Base-by-base conservation (phyloP, 164 flowering plant species). In the Nymphaea thermarum region DNA sequence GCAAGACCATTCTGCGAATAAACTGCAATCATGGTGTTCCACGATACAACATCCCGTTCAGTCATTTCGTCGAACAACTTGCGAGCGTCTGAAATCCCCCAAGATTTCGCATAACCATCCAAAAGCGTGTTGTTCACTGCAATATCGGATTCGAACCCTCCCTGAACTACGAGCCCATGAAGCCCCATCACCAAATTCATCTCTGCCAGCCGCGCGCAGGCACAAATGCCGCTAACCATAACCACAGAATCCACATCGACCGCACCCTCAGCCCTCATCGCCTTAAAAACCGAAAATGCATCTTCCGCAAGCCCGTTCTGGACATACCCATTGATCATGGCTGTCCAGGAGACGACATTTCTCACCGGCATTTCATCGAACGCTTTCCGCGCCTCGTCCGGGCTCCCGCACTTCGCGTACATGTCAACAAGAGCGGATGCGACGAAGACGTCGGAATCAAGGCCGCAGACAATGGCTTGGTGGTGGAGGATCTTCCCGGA, bases 341-440 rank as follows among this genome's bases (percentile, higher is more conserved):
- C 78, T 4, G 91, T 86, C 95, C 94, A 92, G 57, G 87, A 82
- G 5, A 90, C 98, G 0, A 85, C 78, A 77, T 88, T 92, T 78
- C 83, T 80, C 0, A 66, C 63, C 43, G 88, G 82, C 71, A 85
- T 83, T 80, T 78, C 83, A 42, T 86, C 93, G 66, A 92, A 92
- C 84, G 86, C n/a, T 45, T 63, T 76, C 17, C 86, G 64, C 1
- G 98, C 98, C 60, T 85, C 89, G 4, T 43, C 44, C 66, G 88
- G 66, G 4, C 81, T 67, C 7, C 89, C 84, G 43, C 92, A 92
- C 51, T 87, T 90, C 0, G 90, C 79, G 75, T 90, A 92, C 96
- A 92, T 87, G 63, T 87, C 91, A 15, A 92, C 68, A 44, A 92
- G 81, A 47, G 96, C 87, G 6, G 98, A 90, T 2, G 90, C 82